Evolutionary conservation across 1,139 yeast species (phyloP), one percentile per base, ranked within the genome.

Genomic region (Starmera stellimalicola): DNA sequence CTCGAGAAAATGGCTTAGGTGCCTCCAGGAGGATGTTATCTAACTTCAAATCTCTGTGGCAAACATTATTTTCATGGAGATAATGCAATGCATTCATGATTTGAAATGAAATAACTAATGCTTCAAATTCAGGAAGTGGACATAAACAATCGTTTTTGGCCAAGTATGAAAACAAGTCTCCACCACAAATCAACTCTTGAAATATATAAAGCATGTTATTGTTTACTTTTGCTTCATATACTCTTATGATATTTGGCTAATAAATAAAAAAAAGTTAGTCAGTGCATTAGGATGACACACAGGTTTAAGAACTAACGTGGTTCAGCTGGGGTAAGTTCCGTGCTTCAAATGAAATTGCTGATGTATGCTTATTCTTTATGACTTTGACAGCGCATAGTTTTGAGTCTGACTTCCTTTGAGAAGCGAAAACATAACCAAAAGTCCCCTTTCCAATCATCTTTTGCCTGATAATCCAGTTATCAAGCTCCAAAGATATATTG

Each of bases 91-190:
- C 83, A 35, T 60, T 55, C 28, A 76, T 49, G 2, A 77, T 52
- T 47, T 78, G 85, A 42, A 55, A 77, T 0, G 68, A 60, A n/a
- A 77, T 67, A 3, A 74, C 48, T 10, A 76, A 47, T 0, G 71
- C 58, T 43, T 77, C 81, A 18, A 65, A 61, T 45, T 76, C 83
- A 1, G 74, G 60, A 1, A 77, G 43, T 1, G 72, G 50, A 3
- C 55, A 47, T 15, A 70, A 47, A 12, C 54, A 48, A 18, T 58
- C 57, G 3, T 67, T 69, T 33, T 62, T 60, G 0, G 72, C 63
- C 18, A 77, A 50, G 43, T 75, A 77, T 0, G 82, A 73, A 42
- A 76, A 76, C 12, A 77, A 52, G 45, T 78, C 87, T 0, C 85
- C 85, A 1, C 85, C 85, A 37, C 70, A 62, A 5, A 70, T 49